These are phyloP conservation scores for Dalbergia oliveri DNA, from an alignment of 306 rosid genomes.

Conservation along the genomic window DNA sequence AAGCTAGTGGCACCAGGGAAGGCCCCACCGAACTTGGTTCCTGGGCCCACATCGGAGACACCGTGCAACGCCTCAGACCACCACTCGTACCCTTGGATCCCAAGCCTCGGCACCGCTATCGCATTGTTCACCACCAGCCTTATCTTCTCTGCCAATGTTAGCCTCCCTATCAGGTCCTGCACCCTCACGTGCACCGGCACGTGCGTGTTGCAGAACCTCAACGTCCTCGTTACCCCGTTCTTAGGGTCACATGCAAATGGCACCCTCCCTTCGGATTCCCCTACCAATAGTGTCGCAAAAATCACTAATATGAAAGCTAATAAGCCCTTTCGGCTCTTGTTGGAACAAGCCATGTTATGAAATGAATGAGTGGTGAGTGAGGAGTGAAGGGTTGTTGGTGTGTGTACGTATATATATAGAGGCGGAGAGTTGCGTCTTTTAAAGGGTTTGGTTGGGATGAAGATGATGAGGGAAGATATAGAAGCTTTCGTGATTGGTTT, in stretches of 20 bases:
- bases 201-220: conserved; percentile 59
- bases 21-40: conserved; percentile 82
- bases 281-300: background rate
- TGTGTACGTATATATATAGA: conserved; percentile 42
- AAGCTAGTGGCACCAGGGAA: conserved; percentile 87
- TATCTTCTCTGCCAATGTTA: conserved; percentile 79
- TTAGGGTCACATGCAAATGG: conserved; percentile 88
- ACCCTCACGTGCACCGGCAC: conserved; percentile 67
- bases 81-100: conserved; percentile 90
- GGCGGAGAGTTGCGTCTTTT: conserved; percentile 47
- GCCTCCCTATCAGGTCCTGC: conserved; percentile 75
- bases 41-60: conserved; percentile 94
- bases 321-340: background rate
- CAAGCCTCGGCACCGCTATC: conserved; percentile 71
- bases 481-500: conserved; percentile 56
- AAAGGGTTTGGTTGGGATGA: conserved; percentile 36
- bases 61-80: conserved; percentile 72
- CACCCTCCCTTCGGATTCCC: conserved; percentile 48
- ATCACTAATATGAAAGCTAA: background rate
- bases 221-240: conserved; percentile 61
- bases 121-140: conserved; percentile 88
- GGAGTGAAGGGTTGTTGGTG: background rate
- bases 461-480: conserved; percentile 27
- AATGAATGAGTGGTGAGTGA: conserved; percentile 6
- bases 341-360: conserved; percentile 18